These are phyloP conservation scores for Trichosporon sp. DNA, from an alignment of 1,284 basidiomycete genomes.

Conservation along the genomic window DNA sequence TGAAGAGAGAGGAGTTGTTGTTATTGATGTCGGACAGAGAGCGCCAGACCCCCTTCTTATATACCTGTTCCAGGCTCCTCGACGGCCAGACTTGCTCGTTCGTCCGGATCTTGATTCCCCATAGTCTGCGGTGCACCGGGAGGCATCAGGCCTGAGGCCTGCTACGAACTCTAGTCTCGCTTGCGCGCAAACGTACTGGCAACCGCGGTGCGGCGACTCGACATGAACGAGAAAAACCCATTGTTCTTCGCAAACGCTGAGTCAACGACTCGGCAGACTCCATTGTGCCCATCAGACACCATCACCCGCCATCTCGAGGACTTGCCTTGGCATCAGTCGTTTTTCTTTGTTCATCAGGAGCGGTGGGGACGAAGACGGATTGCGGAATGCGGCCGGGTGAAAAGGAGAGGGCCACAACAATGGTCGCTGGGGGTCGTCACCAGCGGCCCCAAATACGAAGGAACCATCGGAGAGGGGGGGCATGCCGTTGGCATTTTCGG, in stretches of 20 bases:
- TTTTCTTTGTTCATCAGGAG: neutral
- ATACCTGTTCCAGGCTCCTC: neutral
- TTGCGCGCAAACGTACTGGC: too few relatives aligned
- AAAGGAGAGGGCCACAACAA: neutral
- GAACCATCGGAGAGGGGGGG: neutral
- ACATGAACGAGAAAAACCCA: neutral
- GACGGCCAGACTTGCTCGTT: too few relatives aligned
- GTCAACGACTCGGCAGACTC: neutral
- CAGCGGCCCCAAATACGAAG: neutral
- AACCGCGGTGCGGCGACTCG: too few relatives aligned
- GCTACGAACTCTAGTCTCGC: too few relatives aligned
- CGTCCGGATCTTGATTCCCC: too few relatives aligned
- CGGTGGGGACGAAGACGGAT: neutral
- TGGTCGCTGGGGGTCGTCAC: neutral
- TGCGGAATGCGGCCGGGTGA: neutral
- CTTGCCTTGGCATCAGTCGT: neutral
- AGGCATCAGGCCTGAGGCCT: neutral
- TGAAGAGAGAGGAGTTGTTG: neutral
- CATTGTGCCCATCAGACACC: neutral
- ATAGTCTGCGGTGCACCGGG: too few relatives aligned
- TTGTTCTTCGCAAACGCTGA: neutral
- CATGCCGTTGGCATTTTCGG: neutral
- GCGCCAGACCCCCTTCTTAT: conserved; percentile 4
- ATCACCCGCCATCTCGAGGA: neutral
- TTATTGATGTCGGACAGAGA: conserved; percentile 3